Conservation (phyloP, 805 yeast species). For the Yarrowia osloensis region DNA sequence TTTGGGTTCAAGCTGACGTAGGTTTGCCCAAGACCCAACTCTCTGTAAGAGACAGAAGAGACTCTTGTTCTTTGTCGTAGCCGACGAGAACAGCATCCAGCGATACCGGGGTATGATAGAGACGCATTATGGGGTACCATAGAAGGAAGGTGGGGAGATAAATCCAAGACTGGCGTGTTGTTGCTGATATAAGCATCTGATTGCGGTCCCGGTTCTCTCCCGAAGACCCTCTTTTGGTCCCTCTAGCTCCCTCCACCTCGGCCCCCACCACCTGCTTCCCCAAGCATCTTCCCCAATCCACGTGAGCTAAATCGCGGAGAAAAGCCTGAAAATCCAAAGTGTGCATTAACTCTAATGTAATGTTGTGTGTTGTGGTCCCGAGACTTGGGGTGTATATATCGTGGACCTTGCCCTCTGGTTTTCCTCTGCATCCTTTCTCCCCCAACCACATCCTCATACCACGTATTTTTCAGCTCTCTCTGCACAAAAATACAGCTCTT, state of each 20-base stretch:
- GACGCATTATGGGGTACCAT: too few species aligned
- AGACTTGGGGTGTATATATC: slow-evolving; percentile 22
- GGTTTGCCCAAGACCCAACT: background rate
- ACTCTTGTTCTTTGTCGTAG: background rate
- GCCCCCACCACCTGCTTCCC: background rate
- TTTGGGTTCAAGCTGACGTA: background rate
- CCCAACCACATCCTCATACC: background rate
- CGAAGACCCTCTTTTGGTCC: too few species aligned
- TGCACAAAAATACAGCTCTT: background rate
- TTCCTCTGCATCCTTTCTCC: background rate
- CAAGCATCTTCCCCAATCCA: slow-evolving; percentile 9
- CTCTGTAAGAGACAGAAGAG: background rate
- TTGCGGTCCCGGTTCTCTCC: background rate
- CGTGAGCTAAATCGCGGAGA: slow-evolving; percentile 28
- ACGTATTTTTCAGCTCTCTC: background rate
- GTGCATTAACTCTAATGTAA: slow-evolving; percentile 1
- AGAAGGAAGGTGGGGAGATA: background rate
- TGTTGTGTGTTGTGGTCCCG: slow-evolving; percentile 1
- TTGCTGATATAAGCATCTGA: background rate
- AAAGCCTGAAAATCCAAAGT: background rate
- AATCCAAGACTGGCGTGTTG: background rate
- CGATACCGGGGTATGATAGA: too few species aligned
- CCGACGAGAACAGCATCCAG: background rate
- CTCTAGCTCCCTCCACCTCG: background rate
- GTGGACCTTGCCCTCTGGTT: background rate